Conservation (phyloP, 345 rosid genomes). For the Nasturtium officinale region DNA sequence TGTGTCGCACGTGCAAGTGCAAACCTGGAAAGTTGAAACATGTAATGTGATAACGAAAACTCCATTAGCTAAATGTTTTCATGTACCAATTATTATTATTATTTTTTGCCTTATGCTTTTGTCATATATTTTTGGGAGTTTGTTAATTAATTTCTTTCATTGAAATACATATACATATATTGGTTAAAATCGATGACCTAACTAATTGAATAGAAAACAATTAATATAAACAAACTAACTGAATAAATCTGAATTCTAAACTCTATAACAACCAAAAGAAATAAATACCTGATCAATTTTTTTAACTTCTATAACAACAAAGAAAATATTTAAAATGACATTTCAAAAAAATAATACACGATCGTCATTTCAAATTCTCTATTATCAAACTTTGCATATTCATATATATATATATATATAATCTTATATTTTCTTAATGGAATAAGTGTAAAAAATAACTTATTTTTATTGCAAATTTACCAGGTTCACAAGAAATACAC, state of each 20-base stretch:
- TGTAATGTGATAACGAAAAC: conserved; percentile 12
- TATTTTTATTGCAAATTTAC: neutral
- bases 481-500: neutral
- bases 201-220: neutral
- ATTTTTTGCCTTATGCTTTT: neutral
- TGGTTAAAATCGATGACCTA: neutral
- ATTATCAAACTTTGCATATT: neutral
- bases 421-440: too few species aligned
- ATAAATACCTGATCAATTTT: too few species aligned
- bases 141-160: neutral
- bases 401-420: neutral
- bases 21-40: neutral
- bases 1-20: conserved; percentile 20
- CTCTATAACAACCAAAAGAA: neutral
- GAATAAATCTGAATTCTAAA: neutral
- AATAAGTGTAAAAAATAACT: neutral
- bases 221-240: neutral
- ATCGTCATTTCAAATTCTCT: neutral
- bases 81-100: neutral
- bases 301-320: neutral
- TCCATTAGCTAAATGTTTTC: neutral
- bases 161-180: too few species aligned
- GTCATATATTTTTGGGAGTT: neutral
- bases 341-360: neutral
- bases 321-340: neutral